A percentile compares a stretch with the other conserved stretches of the same genome.
Conservation (phyloP, 2,329 filamentous ascomycete species). For the Hypomyces perniciosus region DNA sequence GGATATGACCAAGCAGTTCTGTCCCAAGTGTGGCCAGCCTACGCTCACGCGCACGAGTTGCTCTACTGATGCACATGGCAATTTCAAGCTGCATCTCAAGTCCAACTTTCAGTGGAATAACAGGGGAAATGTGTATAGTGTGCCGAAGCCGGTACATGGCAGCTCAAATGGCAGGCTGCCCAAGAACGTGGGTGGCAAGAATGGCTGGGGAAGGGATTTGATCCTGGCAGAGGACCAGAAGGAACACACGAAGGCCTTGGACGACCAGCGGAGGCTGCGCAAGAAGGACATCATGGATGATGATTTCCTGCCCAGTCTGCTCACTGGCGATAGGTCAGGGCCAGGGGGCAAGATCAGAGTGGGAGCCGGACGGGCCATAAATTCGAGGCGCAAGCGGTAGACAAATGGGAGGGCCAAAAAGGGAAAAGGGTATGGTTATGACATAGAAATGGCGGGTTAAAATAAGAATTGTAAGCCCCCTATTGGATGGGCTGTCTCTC, state of each 20-base stretch:
- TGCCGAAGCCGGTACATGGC: constrained; percentile 84
- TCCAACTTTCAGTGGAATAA: constrained; percentile 96
- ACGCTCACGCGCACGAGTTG: constrained; percentile 81
- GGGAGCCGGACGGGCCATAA: constrained; percentile 81
- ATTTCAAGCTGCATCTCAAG: constrained; percentile 82
- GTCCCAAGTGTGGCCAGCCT: constrained; percentile 80
- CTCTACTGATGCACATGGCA: constrained; percentile 72
- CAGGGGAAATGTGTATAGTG: constrained; percentile 82
- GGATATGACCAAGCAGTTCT: constrained; percentile 87
- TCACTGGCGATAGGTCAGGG: constrained; percentile 69
- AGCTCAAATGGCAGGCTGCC: constrained; percentile 69
- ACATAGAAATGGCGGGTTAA: neutral
- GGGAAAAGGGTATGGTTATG: neutral
- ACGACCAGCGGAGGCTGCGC: constrained; percentile 58
- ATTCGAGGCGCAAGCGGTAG: constrained; percentile 58
- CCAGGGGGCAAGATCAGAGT: constrained; percentile 65
- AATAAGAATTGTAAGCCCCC: neutral
- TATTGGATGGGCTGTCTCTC: neutral
- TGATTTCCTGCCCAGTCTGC: constrained; percentile 79
- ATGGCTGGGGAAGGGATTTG: constrained; percentile 77
- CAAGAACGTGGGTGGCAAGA: constrained; percentile 68
- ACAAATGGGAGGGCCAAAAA: neutral
- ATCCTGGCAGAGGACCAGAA: constrained; percentile 95
- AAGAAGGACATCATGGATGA: constrained; percentile 89
- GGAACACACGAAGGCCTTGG: constrained; percentile 66